Base-by-base conservation (phyloP, 352 stramenopile genomes). In the Phytophthora foliorum region DNA sequence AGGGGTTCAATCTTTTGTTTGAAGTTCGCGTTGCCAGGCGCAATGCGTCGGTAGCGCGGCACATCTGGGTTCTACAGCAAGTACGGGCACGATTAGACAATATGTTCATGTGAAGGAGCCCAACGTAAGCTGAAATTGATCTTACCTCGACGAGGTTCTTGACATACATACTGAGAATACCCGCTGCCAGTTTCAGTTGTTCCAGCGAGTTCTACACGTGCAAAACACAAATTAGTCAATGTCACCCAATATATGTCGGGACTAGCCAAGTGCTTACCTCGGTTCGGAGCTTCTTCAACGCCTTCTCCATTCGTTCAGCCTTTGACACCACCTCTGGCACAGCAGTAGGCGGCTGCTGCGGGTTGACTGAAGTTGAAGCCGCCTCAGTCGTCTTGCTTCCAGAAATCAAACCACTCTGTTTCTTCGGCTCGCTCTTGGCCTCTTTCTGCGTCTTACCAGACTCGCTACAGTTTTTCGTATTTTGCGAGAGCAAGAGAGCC, bases 81-180 rank as follows among this genome's bases (percentile, higher is more conserved):
- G 9, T 27, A 19, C 53, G 21, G 46, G 6, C 7, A 42, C 11
- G 3, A 31, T 49, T 24, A 49, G 17, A 29, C 6, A 48, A 25
- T 25, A 5, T 8, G 2, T 27, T 44, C 38, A 21, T 13, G 2
- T 24, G 39, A 45, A 49, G 29, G 16, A 17, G 16, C 24, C 6
- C 19, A 49, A 27, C 19, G 19, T 11, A 54, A 21, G 38, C 14
- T 29, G 39, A 21, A 53, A 10, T 3, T 41, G 19, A 4, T 19
- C 64, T 54, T 81, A 92, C 86, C 77, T 94, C 87, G 19, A 92
- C 74, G 14, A 95, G 66, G 61, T 95, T 95, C 78, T 92, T 93
- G 58, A 93, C 85, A 76, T 95, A 95, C 87, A 95, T 95, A 59
- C 84, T 86, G 21, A 95, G 75, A 61, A 95, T 91, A 2, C 82